Evolutionary conservation across 306 rosid species (phyloP).

Genomic region (Ammopiptanthus mongolicus): DNA sequence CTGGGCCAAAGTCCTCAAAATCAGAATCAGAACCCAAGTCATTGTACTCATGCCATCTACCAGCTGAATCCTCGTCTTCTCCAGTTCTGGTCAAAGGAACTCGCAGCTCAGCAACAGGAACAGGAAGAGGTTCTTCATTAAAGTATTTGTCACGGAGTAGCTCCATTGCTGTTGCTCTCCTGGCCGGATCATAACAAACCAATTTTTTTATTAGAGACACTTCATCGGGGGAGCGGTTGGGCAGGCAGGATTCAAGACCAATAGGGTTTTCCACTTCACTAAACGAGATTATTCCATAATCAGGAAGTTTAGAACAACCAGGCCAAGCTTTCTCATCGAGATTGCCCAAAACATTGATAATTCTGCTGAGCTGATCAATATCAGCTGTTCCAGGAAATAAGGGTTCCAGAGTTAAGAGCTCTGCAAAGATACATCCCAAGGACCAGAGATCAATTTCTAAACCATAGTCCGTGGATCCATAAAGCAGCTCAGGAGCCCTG

Average conservation of each 20-base stretch:
- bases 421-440: constrained; percentile 84
- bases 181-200: constrained; percentile 73
- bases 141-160: constrained; percentile 72
- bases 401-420: constrained; percentile 70
- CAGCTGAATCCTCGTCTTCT: constrained; percentile 46
- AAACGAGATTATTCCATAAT: constrained; percentile 70
- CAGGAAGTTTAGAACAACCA: constrained; percentile 77
- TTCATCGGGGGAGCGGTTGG: constrained; percentile 50
- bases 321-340: constrained; percentile 81
- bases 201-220: constrained; percentile 56
- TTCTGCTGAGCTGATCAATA: constrained; percentile 85
- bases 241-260: constrained; percentile 64
- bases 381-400: constrained; percentile 86
- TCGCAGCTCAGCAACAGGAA: constrained; percentile 53
- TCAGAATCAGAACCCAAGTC: constrained; percentile 72
- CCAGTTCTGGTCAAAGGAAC: constrained; percentile 54
- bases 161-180: constrained; percentile 75
- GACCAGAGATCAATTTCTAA: constrained; percentile 93
- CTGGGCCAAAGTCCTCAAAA: constrained; percentile 56
- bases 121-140: constrained; percentile 74
- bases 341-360: constrained; percentile 72
- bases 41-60: constrained; percentile 41
- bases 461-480: constrained; percentile 70
- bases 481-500: constrained; percentile 92
- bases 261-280: constrained; percentile 64